A percentile compares a stretch with the other conserved stretches of the same genome.
Evolutionary conservation across 257 asterid species (phyloP).

Genomic region (Vinca minor): DNA sequence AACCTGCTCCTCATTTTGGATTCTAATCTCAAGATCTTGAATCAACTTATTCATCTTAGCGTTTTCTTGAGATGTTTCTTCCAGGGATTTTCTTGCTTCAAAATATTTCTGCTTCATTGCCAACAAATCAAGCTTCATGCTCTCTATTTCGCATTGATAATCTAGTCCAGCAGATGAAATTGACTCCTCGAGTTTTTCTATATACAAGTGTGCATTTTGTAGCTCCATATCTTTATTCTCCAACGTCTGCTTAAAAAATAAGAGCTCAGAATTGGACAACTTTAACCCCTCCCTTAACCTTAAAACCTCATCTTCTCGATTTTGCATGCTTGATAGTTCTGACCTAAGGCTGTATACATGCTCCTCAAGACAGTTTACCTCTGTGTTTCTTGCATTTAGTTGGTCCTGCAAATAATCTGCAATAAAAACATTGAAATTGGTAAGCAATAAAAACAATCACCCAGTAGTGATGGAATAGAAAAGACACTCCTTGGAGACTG

Average conservation of each 20-base stretch:
- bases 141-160: slow-evolving; percentile 88
- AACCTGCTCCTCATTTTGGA: slow-evolving; percentile 35
- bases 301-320: slow-evolving; percentile 37
- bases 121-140: slow-evolving; percentile 57
- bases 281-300: slow-evolving; percentile 49
- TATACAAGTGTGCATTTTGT: slow-evolving; percentile 29
- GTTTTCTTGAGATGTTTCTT: slow-evolving; percentile 45
- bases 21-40: slow-evolving; percentile 40
- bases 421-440: slow-evolving; percentile 21
- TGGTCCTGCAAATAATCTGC: slow-evolving; percentile 95
- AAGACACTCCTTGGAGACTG: slow-evolving; percentile 1
- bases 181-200: slow-evolving; percentile 64
- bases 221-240: slow-evolving; percentile 46
- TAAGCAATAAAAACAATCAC: slow-evolving; percentile 11
- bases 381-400: slow-evolving; percentile 49
- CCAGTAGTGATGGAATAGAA: slow-evolving; percentile 7
- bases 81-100: slow-evolving; percentile 42
- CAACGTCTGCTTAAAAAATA: slow-evolving; percentile 38
- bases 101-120: slow-evolving; percentile 51
- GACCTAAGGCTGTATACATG: slow-evolving; percentile 45
- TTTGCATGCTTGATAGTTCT: slow-evolving; percentile 39
- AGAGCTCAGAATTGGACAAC: slow-evolving; percentile 39
- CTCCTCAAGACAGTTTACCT: slow-evolving; percentile 39
- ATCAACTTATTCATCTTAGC: slow-evolving; percentile 39
- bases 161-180: slow-evolving; percentile 60